Evolutionary conservation across 441 rosid species (phyloP).

Genomic region (Populus trichocarpa): DNA sequence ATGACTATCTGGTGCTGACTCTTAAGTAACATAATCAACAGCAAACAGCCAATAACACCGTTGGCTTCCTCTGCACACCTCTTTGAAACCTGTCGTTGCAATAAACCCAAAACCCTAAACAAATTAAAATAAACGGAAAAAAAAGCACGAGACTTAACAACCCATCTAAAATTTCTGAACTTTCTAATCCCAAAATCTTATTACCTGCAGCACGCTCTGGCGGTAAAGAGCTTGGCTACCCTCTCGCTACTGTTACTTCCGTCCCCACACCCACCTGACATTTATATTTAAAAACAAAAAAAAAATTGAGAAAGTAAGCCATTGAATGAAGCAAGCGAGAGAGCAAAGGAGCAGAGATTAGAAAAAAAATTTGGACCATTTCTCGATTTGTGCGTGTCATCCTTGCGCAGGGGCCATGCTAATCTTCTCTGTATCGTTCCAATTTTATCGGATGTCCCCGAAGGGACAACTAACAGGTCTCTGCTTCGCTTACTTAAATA

Average conservation of each 20-base stretch:
- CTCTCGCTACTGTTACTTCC: slow-evolving; percentile 40
- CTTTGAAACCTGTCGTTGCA: slow-evolving; percentile 53
- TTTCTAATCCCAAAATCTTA: neutral
- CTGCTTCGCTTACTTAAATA: accelerated
- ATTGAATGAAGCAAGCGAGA: neutral
- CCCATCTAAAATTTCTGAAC: neutral
- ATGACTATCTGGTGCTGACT: neutral
- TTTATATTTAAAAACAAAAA: neutral
- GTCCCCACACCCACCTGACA: slow-evolving; percentile 38
- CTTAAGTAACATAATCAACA: neutral
- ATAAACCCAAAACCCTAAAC: neutral
- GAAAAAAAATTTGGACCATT: slow-evolving; percentile 40
- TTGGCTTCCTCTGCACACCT: slow-evolving; percentile 24
- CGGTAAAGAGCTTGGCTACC: slow-evolving; percentile 47
- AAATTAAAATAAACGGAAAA: neutral
- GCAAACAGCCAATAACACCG: neutral
- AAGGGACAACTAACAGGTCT: slow-evolving; percentile 6
- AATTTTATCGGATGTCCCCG: slow-evolving; percentile 56
- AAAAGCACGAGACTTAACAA: neutral
- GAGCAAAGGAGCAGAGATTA: neutral
- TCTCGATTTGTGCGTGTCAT: slow-evolving; percentile 69
- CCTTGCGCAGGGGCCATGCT: slow-evolving; percentile 73
- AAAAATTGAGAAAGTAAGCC: neutral
- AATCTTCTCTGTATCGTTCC: slow-evolving; percentile 72
- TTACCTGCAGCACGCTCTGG: slow-evolving; percentile 33